Base-by-base conservation (phyloP, 192 early-diverging fungal species). In the Coemansia sp. region DNA sequence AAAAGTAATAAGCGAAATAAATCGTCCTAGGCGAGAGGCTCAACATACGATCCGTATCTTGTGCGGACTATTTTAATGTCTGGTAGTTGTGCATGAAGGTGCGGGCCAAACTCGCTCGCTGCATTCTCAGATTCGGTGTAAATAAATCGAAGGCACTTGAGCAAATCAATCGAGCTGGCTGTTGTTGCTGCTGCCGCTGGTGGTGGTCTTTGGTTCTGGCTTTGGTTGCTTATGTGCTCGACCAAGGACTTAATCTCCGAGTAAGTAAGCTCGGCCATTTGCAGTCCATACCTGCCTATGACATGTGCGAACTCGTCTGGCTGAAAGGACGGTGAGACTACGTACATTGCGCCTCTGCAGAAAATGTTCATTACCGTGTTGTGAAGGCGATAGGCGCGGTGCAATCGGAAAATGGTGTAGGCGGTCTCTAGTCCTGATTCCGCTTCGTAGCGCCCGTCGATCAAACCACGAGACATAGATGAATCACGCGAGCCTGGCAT, bases 11-110 rank as follows among this genome's bases (percentile, higher is more conserved):
- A n/a, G n/a, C n/a, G n/a, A n/a, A 29, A 28, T 8, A 16, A 16
- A 9, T 42, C 14, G 0, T 1, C 55, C 39, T 32, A 55, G 18
- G 50, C 42, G 0, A 49, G 55, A 0, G 62, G 55, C 11, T 66
- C 70, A 14, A 78, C 46, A 24, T 78, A 78, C 4, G 75, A 72
- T 14, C 75, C 70, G 49, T 67, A 69, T 34, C 75, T 46, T n/a
- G 75, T 66, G 36, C 66, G 71, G 9, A 72, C 48, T 34, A 78
- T 60, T 22, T 29, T 49, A 27, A 62, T 56, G 24, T 39, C 34
- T 4, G 75, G 67, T 1, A 78, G 64, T 29, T 73, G 34, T 1
- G 30, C 16, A 8, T 45, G 25, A 56, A 78, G 35, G 18, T 8
- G 23, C 0, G 61, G 57, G 0, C 55, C 63, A 16, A 72, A 61